A percentile compares a stretch with the other conserved stretches of the same genome.
These are phyloP conservation scores for Ceriops decandra DNA, from an alignment of 345 rosid genomes.

Conservation along the genomic window DNA sequence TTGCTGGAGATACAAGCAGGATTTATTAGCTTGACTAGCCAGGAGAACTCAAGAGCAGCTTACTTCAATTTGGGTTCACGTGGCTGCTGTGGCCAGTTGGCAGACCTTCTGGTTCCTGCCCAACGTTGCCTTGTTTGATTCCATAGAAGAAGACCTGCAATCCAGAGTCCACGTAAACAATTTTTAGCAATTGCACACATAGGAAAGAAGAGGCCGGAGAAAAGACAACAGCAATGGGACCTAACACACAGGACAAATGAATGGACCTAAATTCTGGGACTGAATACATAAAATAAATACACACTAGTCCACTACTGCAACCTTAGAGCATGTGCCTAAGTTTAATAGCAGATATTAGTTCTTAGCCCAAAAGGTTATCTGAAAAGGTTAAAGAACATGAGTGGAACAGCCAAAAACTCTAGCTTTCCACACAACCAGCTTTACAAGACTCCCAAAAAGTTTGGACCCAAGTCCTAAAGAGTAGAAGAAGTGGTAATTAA, in stretches of 20 bases:
- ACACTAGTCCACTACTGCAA: not conserved
- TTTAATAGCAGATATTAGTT: not conserved
- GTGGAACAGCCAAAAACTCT: too few species aligned
- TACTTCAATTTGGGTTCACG: conserved; percentile 27
- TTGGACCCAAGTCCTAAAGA: too few species aligned
- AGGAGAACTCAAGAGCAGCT: conserved; percentile 12
- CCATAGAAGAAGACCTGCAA: conserved; percentile 33
- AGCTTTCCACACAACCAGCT: too few species aligned
- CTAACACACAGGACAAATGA: not conserved
- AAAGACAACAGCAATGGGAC: not conserved
- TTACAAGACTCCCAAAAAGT: too few species aligned
- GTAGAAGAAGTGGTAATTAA: too few species aligned
- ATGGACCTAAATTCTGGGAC: too few species aligned
- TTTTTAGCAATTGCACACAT: too few species aligned
- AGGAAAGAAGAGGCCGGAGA: too few species aligned
- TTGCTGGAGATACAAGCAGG: not conserved
- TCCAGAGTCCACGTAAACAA: not conserved
- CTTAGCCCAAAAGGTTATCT: too few species aligned
- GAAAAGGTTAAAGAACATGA: too few species aligned
- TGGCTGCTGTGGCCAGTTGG: conserved; percentile 8
- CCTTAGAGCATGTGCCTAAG: not conserved
- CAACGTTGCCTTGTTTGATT: conserved; percentile 25
- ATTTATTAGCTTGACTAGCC: not conserved
- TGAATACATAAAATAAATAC: not conserved
- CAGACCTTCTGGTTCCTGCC: conserved; percentile 22